phyloP scores from a whole-genome alignment of 1,284 basidiomycete species.

The Sanghuangporus baumii region DNA sequence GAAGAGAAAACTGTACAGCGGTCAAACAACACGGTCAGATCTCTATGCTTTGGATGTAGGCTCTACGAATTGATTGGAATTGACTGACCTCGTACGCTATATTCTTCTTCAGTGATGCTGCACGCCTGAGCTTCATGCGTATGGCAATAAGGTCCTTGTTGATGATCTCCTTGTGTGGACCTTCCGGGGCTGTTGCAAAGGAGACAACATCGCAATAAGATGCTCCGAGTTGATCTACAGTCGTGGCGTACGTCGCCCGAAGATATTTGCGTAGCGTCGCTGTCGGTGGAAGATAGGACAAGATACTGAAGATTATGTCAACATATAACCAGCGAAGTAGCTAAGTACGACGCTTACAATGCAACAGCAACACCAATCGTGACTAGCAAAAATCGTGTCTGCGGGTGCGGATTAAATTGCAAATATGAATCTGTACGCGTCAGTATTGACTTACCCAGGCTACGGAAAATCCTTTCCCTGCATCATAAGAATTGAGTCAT shows the following conservation, averaged over 20 bases:
- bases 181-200: conserved; percentile 46
- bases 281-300: conserved; percentile 65
- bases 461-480: conserved; percentile 43
- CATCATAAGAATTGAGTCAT: neutral
- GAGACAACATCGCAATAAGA: conserved; percentile 67
- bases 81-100: conserved; percentile 58
- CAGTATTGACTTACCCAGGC: conserved; percentile 48
- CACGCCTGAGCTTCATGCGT: conserved; percentile 57
- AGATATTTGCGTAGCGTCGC: conserved; percentile 68
- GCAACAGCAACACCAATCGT: conserved; percentile 56
- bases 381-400: conserved; percentile 63
- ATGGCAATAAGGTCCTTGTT: conserved; percentile 56
- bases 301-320: conserved; percentile 36
- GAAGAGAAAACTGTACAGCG: conserved; percentile 50
- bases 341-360: conserved; percentile 39
- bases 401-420: neutral
- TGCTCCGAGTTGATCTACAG: conserved; percentile 52
- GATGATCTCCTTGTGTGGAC: conserved; percentile 46
- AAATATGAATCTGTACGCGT: neutral
- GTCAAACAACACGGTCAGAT: neutral
- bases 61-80: neutral
- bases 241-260: conserved; percentile 56
- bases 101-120: conserved; percentile 49
- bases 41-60: neutral
- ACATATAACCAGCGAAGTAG: neutral